These are phyloP conservation scores for Exophiala calicioides DNA, from an alignment of 2,329 filamentous ascomycete genomes.

Conservation along the genomic window DNA sequence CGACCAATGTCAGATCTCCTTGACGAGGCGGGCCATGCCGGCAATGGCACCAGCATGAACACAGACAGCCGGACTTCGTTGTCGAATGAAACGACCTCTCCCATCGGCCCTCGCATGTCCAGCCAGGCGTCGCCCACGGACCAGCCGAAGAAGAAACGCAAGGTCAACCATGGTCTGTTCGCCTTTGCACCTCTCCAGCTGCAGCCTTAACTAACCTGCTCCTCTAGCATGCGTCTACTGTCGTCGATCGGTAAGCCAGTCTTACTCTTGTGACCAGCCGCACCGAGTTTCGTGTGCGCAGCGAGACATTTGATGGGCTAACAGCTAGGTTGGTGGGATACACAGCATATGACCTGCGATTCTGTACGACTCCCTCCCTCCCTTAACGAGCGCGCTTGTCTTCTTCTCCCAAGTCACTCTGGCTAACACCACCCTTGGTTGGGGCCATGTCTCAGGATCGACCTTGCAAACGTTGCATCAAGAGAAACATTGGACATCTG, in stretches of 20 bases:
- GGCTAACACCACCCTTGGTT: constrained; percentile 40
- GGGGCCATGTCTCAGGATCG: constrained; percentile 66
- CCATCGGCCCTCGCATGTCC: constrained; percentile 21
- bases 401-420: constrained; percentile 28
- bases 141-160: constrained; percentile 80
- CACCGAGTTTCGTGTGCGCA: constrained; percentile 28
- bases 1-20: constrained; percentile 31
- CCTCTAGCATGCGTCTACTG: constrained; percentile 81
- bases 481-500: constrained; percentile 96
- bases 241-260: constrained; percentile 75
- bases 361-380: constrained; percentile 56
- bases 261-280: constrained; percentile 14
- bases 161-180: constrained; percentile 78
- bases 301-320: constrained; percentile 45
- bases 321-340: constrained; percentile 44
- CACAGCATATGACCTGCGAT: constrained; percentile 89
- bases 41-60: constrained; percentile 23
- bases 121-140: constrained; percentile 39
- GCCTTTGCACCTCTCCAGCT: constrained; percentile 20
- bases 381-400: constrained; percentile 21
- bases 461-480: constrained; percentile 96
- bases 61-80: constrained; percentile 25
- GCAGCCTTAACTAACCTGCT: constrained; percentile 39
- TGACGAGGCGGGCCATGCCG: constrained; percentile 27
- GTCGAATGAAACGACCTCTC: constrained; percentile 26